A percentile compares a stretch with the other conserved stretches of the same genome.
Evolutionary conservation across 2,329 filamentous ascomycete genomes (phyloP).

Genomic region (Aureobasidium mangrovei): DNA sequence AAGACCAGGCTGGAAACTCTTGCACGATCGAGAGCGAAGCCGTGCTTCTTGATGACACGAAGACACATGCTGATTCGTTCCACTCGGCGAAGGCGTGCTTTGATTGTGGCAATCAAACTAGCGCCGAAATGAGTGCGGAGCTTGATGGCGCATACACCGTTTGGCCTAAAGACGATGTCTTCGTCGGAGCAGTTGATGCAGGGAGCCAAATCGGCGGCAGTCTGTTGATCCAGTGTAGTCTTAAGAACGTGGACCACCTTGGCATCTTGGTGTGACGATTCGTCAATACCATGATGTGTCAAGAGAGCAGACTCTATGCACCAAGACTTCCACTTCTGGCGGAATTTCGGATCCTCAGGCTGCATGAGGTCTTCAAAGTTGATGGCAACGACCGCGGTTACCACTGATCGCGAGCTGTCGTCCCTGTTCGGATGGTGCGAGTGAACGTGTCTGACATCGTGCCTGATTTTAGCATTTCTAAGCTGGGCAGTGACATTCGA

Average conservation of each 20-base stretch:
- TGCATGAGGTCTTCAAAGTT: conserved; percentile 13
- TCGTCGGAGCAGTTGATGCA: conserved; percentile 41
- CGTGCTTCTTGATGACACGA: conserved; percentile 52
- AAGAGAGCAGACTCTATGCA: conserved; percentile 18
- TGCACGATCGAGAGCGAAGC: conserved; percentile 50
- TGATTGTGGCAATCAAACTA: conserved; percentile 51
- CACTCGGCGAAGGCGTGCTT: conserved; percentile 54
- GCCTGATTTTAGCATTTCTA: conserved; percentile 17
- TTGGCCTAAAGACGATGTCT: conserved; percentile 54
- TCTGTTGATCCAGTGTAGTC: conserved; percentile 28
- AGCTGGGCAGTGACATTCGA: conserved; percentile 22
- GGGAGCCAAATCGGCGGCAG: conserved; percentile 31
- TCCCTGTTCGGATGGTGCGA: conserved; percentile 10
- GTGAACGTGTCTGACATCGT: conserved; percentile 15
- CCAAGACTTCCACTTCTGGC: conserved; percentile 8
- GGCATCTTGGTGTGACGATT: neutral
- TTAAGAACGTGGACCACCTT: conserved; percentile 33
- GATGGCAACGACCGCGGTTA: conserved; percentile 12
- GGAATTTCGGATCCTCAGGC: neutral
- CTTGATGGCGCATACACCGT: conserved; percentile 55
- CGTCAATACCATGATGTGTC: conserved; percentile 19
- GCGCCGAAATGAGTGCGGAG: conserved; percentile 51
- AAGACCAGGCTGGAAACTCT: conserved; percentile 58
- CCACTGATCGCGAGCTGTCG: conserved; percentile 12
- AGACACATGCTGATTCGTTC: conserved; percentile 64